Base-by-base conservation (phyloP, 352 stramenopile genomes). In the Pythium scleroteichum region DNA sequence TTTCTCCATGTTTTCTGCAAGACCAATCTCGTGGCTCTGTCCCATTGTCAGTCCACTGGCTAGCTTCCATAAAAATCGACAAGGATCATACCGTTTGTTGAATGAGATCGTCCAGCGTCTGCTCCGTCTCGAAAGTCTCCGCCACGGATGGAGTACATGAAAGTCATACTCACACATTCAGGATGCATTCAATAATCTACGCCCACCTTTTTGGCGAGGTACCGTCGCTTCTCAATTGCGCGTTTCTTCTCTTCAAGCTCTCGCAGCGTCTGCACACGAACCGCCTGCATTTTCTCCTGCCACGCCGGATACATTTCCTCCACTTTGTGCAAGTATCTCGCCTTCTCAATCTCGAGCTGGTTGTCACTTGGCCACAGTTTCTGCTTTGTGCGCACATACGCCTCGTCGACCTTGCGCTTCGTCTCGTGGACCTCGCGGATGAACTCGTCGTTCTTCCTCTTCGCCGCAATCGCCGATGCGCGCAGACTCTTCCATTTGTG, bases 81-180 rank as follows among this genome's bases (percentile, higher is more conserved):
- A 52, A 19, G 26, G 17, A 52, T 13, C 10, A 20, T 57, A 95
- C 83, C 60, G 81, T 88, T 66, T 86, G 79, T 4, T 66, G 70
- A 45, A 95, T 87, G 39, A 92, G 63, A 51, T 85, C 73, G 24
- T 86, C 77, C 1, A 93, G 47, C 10, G 69, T 85, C 39, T 88
- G 82, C 45, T 93, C 83, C 26, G 88, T 90, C 40, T 94, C 81
- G 68, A 93, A 94, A 9, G 75, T 88, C 85, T 94, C 32, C 47
- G 4, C 40, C 29, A 35, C 10, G 29, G 5, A 62, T 47, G 26
- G 4, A 50, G 23, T 10, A n/a, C 51, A 48, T 35, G 27, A 17
- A 32, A 39, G 6, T 24, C 3, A 2, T 17, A 29, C 17, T 26
- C 16, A n/a, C n/a, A n/a, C n/a, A n/a, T n/a, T n/a, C 13, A 10